A percentile compares a stretch with the other conserved stretches of the same genome.
Conservation (phyloP, 768 basidiomycete species). For the Rhizopogon vinicolor region DNA sequence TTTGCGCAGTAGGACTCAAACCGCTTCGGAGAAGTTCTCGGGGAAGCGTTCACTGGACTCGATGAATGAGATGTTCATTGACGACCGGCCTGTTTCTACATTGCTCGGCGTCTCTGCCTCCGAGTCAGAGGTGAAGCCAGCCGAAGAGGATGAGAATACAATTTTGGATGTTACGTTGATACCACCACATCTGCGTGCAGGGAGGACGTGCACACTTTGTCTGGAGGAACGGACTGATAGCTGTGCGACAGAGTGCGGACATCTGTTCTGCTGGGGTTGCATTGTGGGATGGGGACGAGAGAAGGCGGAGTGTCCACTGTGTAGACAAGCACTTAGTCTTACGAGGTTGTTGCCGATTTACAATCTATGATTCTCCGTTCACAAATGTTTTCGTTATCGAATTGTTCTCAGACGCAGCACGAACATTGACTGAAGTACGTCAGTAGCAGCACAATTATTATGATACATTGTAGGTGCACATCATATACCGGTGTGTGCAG, state of each 20-base stretch:
- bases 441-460: conserved; percentile 7
- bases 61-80: conserved; percentile 43
- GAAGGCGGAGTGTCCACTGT: conserved; percentile 87
- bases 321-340: conserved; percentile 71
- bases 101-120: conserved; percentile 47
- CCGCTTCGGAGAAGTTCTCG: conserved; percentile 23
- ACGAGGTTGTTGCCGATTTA: conserved; percentile 74
- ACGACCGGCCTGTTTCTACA: conserved; percentile 55
- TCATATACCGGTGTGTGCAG: conserved; percentile 6
- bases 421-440: background rate
- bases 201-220: conserved; percentile 77
- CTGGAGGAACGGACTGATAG: conserved; percentile 81
- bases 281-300: conserved; percentile 87
- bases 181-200: conserved; percentile 44
- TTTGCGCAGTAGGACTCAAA: conserved; percentile 30
- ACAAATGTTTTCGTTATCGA: background rate
- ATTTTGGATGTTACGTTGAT: conserved; percentile 57
- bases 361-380: conserved; percentile 53
- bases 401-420: background rate
- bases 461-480: conserved; percentile 15
- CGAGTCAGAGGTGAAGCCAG: conserved; percentile 51
- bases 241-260: conserved; percentile 84
- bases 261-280: conserved; percentile 88
- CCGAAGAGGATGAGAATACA: conserved; percentile 69
- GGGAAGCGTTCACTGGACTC: conserved; percentile 28